Conservation (phyloP, 352 stramenopile genomes). For the Globisporangium middletonii region DNA sequence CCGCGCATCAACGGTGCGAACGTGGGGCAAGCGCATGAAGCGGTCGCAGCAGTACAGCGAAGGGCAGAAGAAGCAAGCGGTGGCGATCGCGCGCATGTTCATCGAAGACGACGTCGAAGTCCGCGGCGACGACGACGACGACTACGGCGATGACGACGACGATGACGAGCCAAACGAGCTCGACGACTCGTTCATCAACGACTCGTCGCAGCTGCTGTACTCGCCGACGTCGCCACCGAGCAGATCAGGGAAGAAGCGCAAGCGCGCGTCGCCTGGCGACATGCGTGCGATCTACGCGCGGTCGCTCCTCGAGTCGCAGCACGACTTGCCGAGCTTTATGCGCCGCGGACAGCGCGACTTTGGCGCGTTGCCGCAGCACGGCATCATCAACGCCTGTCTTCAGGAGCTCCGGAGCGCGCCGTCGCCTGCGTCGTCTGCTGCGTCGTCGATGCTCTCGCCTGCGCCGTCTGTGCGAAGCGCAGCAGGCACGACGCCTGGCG, state of each 20-base stretch:
- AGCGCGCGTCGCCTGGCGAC: slow-evolving; percentile 29
- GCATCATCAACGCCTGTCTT: slow-evolving; percentile 63
- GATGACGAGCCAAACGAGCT: slow-evolving; percentile 25
- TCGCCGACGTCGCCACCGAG: slow-evolving; percentile 21
- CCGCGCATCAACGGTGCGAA: background rate
- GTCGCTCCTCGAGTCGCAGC: slow-evolving; percentile 57
- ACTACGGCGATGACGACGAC: slow-evolving; percentile 57
- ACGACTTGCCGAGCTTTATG: slow-evolving; percentile 21
- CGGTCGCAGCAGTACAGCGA: slow-evolving; percentile 38
- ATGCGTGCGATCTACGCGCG: slow-evolving; percentile 79
- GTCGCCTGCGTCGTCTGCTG: slow-evolving; percentile 1
- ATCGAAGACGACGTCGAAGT: slow-evolving; percentile 68
- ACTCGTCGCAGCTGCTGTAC: slow-evolving; percentile 79
- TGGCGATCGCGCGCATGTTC: slow-evolving; percentile 32
- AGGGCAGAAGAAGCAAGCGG: slow-evolving; percentile 23
- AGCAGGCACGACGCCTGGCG: background rate
- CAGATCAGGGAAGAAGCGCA: slow-evolving; percentile 14
- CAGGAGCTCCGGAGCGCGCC: slow-evolving; percentile 29
- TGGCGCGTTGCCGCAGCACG: slow-evolving; percentile 35
- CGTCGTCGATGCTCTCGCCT: slow-evolving; percentile 7
- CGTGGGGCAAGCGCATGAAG: slow-evolving; percentile 57
- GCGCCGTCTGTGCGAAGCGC: slow-evolving; percentile 2
- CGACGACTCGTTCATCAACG: slow-evolving; percentile 76
- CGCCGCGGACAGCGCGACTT: slow-evolving; percentile 31
- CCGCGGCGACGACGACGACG: slow-evolving; percentile 30